Conservation (phyloP, 139 green algal genomes). For the Closterium sp. region DNA sequence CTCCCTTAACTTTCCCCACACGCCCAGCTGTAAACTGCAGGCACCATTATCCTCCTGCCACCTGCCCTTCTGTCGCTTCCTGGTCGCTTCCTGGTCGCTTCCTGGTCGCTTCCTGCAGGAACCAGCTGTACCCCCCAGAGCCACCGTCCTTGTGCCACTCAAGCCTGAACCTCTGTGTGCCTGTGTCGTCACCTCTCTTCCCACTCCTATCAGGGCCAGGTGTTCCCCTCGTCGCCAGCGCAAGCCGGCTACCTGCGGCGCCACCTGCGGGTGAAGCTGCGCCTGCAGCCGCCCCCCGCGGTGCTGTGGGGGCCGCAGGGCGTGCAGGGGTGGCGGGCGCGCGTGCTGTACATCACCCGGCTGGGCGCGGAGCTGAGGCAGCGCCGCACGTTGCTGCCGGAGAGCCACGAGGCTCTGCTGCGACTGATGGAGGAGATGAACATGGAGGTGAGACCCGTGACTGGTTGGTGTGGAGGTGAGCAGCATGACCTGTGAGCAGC, state of each 20-base stretch:
- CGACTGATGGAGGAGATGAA: background rate
- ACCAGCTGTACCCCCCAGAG: too few relatives aligned
- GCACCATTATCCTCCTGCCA: too few relatives aligned
- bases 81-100: too few relatives aligned
- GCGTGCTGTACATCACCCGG: background rate
- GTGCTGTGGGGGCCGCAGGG: background rate
- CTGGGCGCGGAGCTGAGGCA: background rate
- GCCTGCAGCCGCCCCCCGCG: background rate
- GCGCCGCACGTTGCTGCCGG: background rate
- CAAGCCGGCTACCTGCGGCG: background rate
- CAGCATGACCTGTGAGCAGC: too few relatives aligned
- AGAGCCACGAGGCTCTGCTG: slow-evolving; percentile 1
- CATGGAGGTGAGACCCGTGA: background rate
- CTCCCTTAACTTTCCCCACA: too few relatives aligned
- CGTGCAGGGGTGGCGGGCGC: background rate
- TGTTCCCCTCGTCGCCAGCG: background rate
- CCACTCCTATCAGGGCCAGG: background rate
- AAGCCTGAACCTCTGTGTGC: too few relatives aligned
- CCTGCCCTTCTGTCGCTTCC: too few relatives aligned
- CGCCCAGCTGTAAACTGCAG: too few relatives aligned
- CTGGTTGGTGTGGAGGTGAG: too few relatives aligned
- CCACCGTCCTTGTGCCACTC: too few relatives aligned
- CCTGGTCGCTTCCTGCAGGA: too few relatives aligned
- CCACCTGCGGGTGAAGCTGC: background rate
- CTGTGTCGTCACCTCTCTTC: too few relatives aligned